Evolutionary conservation across 2,329 filamentous ascomycete species (phyloP).

Genomic region (Sporothrix variecibatus): DNA sequence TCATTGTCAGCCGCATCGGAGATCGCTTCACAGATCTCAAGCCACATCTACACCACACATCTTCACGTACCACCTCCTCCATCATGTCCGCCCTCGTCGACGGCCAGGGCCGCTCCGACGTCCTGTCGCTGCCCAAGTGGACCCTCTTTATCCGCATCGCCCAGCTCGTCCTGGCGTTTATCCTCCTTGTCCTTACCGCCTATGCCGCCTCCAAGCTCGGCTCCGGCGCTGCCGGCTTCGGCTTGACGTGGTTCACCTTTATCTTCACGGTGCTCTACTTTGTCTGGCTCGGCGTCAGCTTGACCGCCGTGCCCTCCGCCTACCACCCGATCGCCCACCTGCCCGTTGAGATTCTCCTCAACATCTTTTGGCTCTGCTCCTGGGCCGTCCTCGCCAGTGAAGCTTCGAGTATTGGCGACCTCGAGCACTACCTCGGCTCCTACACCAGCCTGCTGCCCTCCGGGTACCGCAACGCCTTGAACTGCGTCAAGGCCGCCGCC

Average conservation of each 20-base stretch:
- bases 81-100: conserved; percentile 26
- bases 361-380: conserved; percentile 32
- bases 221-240: conserved; percentile 23
- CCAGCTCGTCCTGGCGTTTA: conserved; percentile 29
- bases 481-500: conserved; percentile 32
- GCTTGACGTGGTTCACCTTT: conserved; percentile 32
- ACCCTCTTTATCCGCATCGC: conserved; percentile 29
- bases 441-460: neutral
- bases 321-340: conserved; percentile 31
- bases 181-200: conserved; percentile 29
- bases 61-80: neutral
- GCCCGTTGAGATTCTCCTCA: conserved; percentile 28
- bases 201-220: conserved; percentile 28
- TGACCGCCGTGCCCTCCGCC: conserved; percentile 19
- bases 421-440: conserved; percentile 19
- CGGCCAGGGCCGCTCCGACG: conserved; percentile 28
- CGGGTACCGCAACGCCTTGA: conserved; percentile 23
- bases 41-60: neutral
- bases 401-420: conserved; percentile 16
- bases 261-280: conserved; percentile 31
- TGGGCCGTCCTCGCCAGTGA: conserved; percentile 33
- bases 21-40: neutral
- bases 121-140: conserved; percentile 31
- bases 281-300: conserved; percentile 29
- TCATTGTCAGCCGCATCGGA: neutral